These are phyloP conservation scores for Neckera pumila DNA, from an alignment of 225 moss, liverwort and hornwort genomes.

Conservation along the genomic window DNA sequence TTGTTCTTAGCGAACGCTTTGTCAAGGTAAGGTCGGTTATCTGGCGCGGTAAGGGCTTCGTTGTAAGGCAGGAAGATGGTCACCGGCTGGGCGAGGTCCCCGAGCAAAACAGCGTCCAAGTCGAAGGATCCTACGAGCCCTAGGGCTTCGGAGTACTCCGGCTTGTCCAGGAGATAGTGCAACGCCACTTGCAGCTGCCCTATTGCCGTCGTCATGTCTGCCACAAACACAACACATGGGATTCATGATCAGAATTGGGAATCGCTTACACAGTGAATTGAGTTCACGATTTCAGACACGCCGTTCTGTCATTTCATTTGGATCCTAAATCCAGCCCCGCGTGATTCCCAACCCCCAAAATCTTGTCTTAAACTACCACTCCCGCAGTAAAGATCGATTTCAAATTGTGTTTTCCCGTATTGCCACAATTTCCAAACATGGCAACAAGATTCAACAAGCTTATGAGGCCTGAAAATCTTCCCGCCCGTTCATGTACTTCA, in stretches of 20 bases:
- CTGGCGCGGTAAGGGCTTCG: background rate
- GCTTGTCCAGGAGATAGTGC: constrained; percentile 2
- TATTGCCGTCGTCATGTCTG: background rate
- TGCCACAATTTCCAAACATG: no score
- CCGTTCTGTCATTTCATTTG: no score
- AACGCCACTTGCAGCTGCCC: constrained; percentile 13
- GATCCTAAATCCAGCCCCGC: background rate
- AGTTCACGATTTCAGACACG: no score
- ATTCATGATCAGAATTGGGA: background rate
- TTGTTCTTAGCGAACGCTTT: constrained; percentile 11
- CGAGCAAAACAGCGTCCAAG: background rate
- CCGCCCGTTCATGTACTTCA: background rate
- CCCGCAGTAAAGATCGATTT: no score
- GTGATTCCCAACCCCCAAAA: background rate
- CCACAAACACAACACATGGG: background rate
- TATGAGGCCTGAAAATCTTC: background rate
- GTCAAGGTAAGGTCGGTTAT: background rate
- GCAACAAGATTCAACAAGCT: background rate
- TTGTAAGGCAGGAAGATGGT: constrained; percentile 46
- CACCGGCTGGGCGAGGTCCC: background rate
- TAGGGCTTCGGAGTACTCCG: constrained; percentile 32
- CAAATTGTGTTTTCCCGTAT: background rate
- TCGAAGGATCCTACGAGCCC: constrained; percentile 41
- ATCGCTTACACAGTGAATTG: background rate
- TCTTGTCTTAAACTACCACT: background rate